A percentile compares a stretch with the other conserved stretches of the same genome.
Conservation (phyloP, 306 rosid species). For the Trifolium repens region DNA sequence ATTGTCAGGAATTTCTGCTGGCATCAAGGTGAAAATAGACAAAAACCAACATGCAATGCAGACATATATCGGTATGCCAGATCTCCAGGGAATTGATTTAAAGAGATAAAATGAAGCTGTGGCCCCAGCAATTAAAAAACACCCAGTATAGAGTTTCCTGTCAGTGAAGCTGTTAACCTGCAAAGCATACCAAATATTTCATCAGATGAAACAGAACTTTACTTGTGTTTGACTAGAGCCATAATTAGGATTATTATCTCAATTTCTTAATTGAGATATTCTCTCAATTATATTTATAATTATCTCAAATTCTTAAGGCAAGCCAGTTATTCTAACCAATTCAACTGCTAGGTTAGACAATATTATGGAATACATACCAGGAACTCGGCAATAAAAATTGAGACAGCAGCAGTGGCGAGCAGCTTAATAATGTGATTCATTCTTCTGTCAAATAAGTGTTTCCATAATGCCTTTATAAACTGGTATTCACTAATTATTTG, state of each 20-base stretch:
- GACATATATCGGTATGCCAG: constrained; percentile 69
- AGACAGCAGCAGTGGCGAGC: constrained; percentile 56
- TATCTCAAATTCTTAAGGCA: background rate
- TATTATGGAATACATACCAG: constrained; percentile 62
- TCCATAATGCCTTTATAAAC: constrained; percentile 75
- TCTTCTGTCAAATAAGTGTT: constrained; percentile 64
- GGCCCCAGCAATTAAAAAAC: constrained; percentile 69
- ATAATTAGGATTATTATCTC: background rate
- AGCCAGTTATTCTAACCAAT: background rate
- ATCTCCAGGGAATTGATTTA: constrained; percentile 77
- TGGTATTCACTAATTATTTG: constrained; percentile 73
- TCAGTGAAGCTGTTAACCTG: constrained; percentile 88
- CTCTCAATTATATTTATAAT: too few relatives aligned
- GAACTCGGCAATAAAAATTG: constrained; percentile 72
- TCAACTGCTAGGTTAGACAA: constrained; percentile 28
- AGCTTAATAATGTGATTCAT: constrained; percentile 54
- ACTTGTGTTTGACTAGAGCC: background rate
- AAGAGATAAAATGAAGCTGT: constrained; percentile 59
- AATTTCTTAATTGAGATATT: background rate
- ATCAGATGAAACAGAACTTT: constrained; percentile 45
- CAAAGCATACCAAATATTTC: constrained; percentile 37
- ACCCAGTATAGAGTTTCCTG: constrained; percentile 87
- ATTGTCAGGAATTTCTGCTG: constrained; percentile 94
- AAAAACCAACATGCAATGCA: constrained; percentile 75
- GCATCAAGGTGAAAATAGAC: constrained; percentile 88